phyloP scores from a whole-genome alignment of 176 grass and related monocot genomes.

The Triticum timopheevii region DNA sequence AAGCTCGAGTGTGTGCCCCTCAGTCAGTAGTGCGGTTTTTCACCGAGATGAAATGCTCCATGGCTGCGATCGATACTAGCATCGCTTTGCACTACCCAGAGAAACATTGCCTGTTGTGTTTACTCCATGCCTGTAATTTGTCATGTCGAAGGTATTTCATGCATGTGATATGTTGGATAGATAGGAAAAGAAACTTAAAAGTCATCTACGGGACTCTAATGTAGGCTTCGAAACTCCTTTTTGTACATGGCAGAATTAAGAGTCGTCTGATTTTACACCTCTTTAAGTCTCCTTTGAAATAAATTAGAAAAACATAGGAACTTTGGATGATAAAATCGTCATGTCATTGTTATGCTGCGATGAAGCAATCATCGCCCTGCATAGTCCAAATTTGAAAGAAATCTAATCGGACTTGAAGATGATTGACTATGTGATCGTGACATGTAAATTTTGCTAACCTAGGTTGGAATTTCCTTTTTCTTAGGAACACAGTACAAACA shows the following conservation, averaged over 20 bases:
- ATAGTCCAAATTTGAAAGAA: no score
- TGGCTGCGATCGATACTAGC: not conserved
- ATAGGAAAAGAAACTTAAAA: not conserved
- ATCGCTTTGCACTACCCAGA: not conserved
- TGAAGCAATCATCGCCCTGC: no score
- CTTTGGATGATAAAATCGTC: no score
- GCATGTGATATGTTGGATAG: conserved; percentile 29
- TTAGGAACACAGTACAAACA: no score
- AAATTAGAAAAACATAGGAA: not conserved
- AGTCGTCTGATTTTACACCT: not conserved
- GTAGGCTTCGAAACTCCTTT: conserved; percentile 17
- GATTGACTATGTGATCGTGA: no score
- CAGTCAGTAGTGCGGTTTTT: conserved; percentile 60
- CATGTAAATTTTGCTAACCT: not conserved
- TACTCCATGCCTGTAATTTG: conserved; percentile 24
- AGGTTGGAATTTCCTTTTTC: not conserved
- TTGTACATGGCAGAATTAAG: not conserved
- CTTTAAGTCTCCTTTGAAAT: not conserved
- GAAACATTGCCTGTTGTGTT: conserved; percentile 11
- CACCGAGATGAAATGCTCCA: conserved; percentile 4
- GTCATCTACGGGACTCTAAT: not conserved
- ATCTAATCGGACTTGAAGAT: no score
- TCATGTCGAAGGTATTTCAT: conserved; percentile 12
- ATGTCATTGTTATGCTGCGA: no score
- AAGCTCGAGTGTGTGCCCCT: conserved; percentile 90